phyloP scores from a whole-genome alignment of 495 filamentous ascomycete genomes.

The Thermothielavioides terrestris region DNA sequence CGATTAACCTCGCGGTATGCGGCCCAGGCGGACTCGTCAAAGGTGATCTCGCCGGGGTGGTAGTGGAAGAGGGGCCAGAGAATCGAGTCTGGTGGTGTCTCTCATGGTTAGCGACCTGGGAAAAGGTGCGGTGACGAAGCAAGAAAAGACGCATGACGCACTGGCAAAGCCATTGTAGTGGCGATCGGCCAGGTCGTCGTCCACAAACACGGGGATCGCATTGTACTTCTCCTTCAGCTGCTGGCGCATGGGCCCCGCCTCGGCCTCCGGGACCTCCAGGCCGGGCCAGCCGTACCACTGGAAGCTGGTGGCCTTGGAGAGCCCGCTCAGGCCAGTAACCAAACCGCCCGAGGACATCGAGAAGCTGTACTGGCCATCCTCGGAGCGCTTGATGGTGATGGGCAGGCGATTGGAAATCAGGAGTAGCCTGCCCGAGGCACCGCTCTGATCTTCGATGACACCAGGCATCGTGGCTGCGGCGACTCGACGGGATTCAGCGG shows the following conservation, averaged over 20 bases:
- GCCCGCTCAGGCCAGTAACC: slow-evolving; percentile 79
- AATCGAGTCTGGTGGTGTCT: slow-evolving; percentile 59
- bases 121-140: too few species aligned
- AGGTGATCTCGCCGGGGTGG: slow-evolving; percentile 85
- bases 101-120: too few species aligned
- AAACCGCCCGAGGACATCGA: slow-evolving; percentile 93
- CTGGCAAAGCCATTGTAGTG: slow-evolving; percentile 87
- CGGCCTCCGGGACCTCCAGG: slow-evolving; percentile 67
- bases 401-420: slow-evolving; percentile 90
- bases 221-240: slow-evolving; percentile 63
- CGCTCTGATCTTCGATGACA: slow-evolving; percentile 12
- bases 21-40: slow-evolving; percentile 77
- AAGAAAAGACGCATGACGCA: slow-evolving; percentile 35
- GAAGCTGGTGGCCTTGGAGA: slow-evolving; percentile 86
- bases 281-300: slow-evolving; percentile 99
- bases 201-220: slow-evolving; percentile 68
- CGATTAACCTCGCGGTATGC: slow-evolving; percentile 82
- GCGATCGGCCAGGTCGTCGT: slow-evolving; percentile 67
- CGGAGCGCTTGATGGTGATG: slow-evolving; percentile 86
- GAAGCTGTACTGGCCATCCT: slow-evolving; percentile 72
- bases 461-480: slow-evolving; percentile 22
- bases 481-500: background rate
- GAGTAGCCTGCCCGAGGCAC: slow-evolving; percentile 47
- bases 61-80: slow-evolving; percentile 97
- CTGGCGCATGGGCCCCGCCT: slow-evolving; percentile 55